phyloP scores from a whole-genome alignment of 148 eudicot species.

The Diospyros lotus region DNA sequence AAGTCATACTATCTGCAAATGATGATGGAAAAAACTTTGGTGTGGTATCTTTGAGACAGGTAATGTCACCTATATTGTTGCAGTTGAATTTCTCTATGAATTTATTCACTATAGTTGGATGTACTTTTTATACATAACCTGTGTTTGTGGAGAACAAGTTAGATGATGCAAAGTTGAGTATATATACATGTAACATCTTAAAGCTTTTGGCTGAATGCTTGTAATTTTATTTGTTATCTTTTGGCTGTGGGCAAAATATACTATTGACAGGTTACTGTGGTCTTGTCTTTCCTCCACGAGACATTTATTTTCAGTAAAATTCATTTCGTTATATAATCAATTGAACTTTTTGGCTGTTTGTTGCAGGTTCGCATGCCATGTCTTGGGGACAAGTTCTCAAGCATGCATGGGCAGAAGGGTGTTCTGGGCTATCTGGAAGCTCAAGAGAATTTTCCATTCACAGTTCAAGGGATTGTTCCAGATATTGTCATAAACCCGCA shows the following conservation, averaged over 20 bases:
- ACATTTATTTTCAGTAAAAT: neutral
- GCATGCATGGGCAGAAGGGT: conserved; percentile 99
- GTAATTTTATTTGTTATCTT: neutral
- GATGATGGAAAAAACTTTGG: conserved; percentile 94
- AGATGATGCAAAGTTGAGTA: neutral
- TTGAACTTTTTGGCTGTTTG: neutral
- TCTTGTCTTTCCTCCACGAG: neutral
- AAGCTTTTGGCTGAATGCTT: neutral
- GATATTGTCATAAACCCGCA: conserved; percentile 96
- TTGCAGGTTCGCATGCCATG: conserved; percentile 82
- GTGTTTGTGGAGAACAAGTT: neutral
- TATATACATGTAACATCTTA: neutral
- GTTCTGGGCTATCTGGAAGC: conserved; percentile 84
- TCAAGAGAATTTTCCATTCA: conserved; percentile 90
- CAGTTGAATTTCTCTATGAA: neutral
- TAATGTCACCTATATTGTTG: conserved; percentile 18
- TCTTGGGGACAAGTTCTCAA: conserved; percentile 93
- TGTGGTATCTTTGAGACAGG: conserved; percentile 93
- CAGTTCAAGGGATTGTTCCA: conserved; percentile 90
- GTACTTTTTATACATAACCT: neutral
- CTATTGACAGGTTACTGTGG: neutral
- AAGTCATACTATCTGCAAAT: conserved; percentile 82
- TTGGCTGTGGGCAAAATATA: neutral
- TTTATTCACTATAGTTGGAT: neutral
- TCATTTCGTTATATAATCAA: neutral